Evolutionary conservation across 2,329 filamentous ascomycete genomes (phyloP), one percentile per base, ranked within the genome.

Genomic region (Pleoardoris graminearum): DNA sequence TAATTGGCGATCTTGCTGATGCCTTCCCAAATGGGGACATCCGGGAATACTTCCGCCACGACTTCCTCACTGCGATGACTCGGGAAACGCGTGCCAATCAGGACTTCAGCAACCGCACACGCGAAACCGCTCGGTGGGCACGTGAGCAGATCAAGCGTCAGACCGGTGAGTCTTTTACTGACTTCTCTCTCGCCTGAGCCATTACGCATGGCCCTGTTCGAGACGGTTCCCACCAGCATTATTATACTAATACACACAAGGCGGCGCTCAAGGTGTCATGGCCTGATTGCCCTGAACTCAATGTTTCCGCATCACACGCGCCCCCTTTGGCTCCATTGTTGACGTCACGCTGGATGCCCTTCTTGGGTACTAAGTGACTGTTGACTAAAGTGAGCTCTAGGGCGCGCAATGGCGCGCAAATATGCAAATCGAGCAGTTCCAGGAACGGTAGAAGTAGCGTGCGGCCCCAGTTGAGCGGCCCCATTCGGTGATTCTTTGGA

Each of bases 121-220:
- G 94, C 61, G 91, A 97, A 61, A 97, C 94, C 41, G 94, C 94
- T 70, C 89, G 93, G 66, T 99, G 94, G 94, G 92, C 94, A 58
- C 88, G 93, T 55, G 94, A 97, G 77, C 91, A 97, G 74, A 92
- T 97, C 74, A 97, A 97, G 83, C 89, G 91, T 66, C 94, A 99
- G 76, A 77, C 86, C 47, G 74, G 74, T 76, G 69, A 35, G 72
- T 68, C 50, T 42, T 17, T 50, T 44, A 16, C 14, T 36, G 19
- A 22, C 27, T 35, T 8, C 29, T 41, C 22, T 42, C 35, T 59
- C 33, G 39, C 35, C 49, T 37, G 37, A 7, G 39, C 33, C 36
- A 25, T 21, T n/a, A 17, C 41, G 21, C 22, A n/a, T 45, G 25
- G 17, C 48, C 50, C n/a, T 32, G 30, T 17, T 38, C 49, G 43